A percentile compares a stretch with the other conserved stretches of the same genome.
Evolutionary conservation across 1,139 yeast genomes (phyloP).

Genomic region (Yarrowia galli): DNA sequence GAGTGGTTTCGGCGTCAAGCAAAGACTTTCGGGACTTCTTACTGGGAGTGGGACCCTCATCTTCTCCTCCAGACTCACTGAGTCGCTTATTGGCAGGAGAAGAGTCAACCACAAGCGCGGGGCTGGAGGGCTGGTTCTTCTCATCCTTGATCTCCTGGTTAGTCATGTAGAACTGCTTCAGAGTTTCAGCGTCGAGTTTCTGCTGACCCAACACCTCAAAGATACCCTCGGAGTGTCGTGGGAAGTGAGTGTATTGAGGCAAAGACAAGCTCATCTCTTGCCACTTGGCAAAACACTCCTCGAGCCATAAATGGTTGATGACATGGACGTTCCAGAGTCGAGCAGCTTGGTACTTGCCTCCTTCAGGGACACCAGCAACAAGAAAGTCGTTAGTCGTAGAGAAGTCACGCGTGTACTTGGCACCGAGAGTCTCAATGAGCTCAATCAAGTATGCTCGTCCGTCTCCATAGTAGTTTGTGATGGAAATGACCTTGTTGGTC

Average conservation of each 20-base stretch:
- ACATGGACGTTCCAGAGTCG: slow-evolving; percentile 64
- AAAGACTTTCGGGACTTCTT: slow-evolving; percentile 18
- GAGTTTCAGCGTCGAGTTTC: slow-evolving; percentile 54
- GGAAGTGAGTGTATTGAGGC: slow-evolving; percentile 59
- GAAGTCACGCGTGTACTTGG: slow-evolving; percentile 73
- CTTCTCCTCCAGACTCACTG: slow-evolving; percentile 20
- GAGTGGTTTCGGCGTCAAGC: background rate
- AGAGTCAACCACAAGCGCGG: background rate
- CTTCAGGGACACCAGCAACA: slow-evolving; percentile 70
- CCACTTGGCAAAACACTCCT: slow-evolving; percentile 76
- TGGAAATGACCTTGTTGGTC: slow-evolving; percentile 60
- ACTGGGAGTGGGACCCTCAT: slow-evolving; percentile 15
- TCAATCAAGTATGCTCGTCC: slow-evolving; percentile 74
- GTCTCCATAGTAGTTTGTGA: slow-evolving; percentile 86
- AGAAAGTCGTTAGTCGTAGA: slow-evolving; percentile 72
- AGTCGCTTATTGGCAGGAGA: slow-evolving; percentile 16
- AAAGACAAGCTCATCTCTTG: slow-evolving; percentile 55
- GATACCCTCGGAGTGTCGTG: slow-evolving; percentile 52
- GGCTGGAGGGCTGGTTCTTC: slow-evolving; percentile 29
- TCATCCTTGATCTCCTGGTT: slow-evolving; percentile 38
- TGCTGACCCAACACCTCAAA: slow-evolving; percentile 62
- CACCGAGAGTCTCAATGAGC: slow-evolving; percentile 76
- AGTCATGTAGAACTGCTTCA: slow-evolving; percentile 55
- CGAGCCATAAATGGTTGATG: slow-evolving; percentile 90
- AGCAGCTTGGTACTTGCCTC: slow-evolving; percentile 80